Base-by-base conservation (phyloP, 768 basidiomycete species). In the Rhizopogon rudus region DNA sequence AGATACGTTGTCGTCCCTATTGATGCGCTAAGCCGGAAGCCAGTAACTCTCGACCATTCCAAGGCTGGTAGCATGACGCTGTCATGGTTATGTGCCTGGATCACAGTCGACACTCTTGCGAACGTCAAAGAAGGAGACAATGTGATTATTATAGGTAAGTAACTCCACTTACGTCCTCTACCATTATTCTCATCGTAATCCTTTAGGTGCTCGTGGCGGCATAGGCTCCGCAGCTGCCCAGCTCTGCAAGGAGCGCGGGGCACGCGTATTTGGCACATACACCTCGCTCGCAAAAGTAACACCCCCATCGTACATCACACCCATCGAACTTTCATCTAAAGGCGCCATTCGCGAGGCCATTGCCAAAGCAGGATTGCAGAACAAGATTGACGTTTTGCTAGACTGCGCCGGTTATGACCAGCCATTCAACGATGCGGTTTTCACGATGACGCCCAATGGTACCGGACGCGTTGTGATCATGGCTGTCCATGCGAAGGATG, bases 31-130 rank as follows among this genome's bases (percentile, higher is more conserved):
- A 71, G 69, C 51, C 69, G 63, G 48, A 71, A 72, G 44, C 69
- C 71, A 6, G 28, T 59, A 51, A 57, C 52, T 1, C 40, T 71
- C 31, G 60, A 53, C 29, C 71, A 71, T 20, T 9, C 12, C 29
- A 48, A 61, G 39, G 71, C 69, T 5, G 69, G 63, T 13, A 73
- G 69, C 43, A 69, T 71, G 63, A 67, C 69, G 0, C 70, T 71
- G 6, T 63, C 63, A 0, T 72, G 71, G 69, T 60, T 71, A 25
- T 71, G 69, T 51, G 71, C 71, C 6, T 71, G 71, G 71, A 73
- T 72, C 60, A 70, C 69, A 1, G 68, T 71, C 12, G 57, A 73
- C 9, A 71, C 61, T 14, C 71, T 72, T 13, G 69, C 69, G 17
- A 57, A 64, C 8, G 63, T 73, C 48, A 71, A 68, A 44, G 12